Conservation (phyloP, 345 rosid species). For the Heritiera littoralis region DNA sequence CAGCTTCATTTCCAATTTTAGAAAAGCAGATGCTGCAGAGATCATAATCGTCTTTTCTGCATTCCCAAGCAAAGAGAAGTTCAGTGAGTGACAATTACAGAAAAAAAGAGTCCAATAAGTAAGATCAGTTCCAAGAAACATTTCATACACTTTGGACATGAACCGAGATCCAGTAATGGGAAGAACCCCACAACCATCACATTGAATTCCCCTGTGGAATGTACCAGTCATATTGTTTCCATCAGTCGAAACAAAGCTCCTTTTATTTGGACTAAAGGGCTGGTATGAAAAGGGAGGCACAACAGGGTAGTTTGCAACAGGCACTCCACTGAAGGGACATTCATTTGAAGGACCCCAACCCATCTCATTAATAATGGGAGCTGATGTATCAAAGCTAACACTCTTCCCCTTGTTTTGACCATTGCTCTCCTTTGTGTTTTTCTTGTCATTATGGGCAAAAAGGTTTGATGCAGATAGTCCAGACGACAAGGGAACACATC, state of each 20-base stretch:
- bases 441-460: conserved; percentile 26
- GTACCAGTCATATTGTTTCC: conserved; percentile 38
- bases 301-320: conserved; percentile 27
- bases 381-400: conserved; percentile 18
- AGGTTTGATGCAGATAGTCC: not conserved
- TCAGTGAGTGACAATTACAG: not conserved
- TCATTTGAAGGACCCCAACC: conserved; percentile 36
- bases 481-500: not conserved
- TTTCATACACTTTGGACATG: conserved; percentile 88
- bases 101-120: not conserved
- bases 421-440: conserved; percentile 29
- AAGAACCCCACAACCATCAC: conserved; percentile 89
- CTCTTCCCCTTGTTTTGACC: conserved; percentile 20
- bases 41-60: conserved; percentile 81
- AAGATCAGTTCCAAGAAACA: not conserved
- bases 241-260: conserved; percentile 28
- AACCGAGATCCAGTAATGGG: conserved; percentile 89
- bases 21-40: conserved; percentile 88
- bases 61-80: conserved; percentile 16
- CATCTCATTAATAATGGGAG: conserved; percentile 11
- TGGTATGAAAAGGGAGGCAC: conserved; percentile 4
- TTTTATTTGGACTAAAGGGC: conserved; percentile 27
- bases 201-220: conserved; percentile 81
- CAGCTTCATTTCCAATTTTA: conserved; percentile 64
- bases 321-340: conserved; percentile 63